A percentile compares a stretch with the other conserved stretches of the same genome.
These are phyloP conservation scores for Mortierella sp. DNA, from an alignment of 371 early-diverging fungal genomes.

Conservation along the genomic window DNA sequence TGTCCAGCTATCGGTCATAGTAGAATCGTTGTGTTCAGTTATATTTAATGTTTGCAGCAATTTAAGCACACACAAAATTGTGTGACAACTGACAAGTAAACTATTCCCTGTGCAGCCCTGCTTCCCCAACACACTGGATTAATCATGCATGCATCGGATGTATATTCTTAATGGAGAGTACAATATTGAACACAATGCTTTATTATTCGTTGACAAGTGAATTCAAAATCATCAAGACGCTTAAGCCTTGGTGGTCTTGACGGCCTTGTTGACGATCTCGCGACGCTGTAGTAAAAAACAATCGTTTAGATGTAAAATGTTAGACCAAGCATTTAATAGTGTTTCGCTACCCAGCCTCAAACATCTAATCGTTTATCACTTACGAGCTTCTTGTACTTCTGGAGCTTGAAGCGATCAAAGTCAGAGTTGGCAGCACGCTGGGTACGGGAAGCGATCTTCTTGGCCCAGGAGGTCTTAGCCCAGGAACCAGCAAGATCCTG, in stretches of 20 bases:
- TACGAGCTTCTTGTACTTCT: constrained; percentile 86
- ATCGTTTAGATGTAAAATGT: too few relatives aligned
- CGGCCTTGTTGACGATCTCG: constrained; percentile 57
- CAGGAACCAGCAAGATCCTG: constrained; percentile 83
- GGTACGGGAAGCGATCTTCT: constrained; percentile 89
- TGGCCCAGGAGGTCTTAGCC: constrained; percentile 92
- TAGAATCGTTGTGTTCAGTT: too few relatives aligned
- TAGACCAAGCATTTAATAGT: not conserved
- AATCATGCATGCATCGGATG: not conserved
- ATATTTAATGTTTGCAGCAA: too few relatives aligned
- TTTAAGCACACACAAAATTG: too few relatives aligned
- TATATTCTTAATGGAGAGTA: not conserved
- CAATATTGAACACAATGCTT: constrained; percentile 34
- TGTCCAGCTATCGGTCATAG: too few relatives aligned
- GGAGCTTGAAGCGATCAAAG: constrained; percentile 98
- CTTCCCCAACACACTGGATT: not conserved
- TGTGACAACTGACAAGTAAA: too few relatives aligned
- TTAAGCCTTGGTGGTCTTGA: constrained; percentile 57
- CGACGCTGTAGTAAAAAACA: constrained; percentile 47
- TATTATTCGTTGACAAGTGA: constrained; percentile 16
- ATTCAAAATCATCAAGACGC: constrained; percentile 25
- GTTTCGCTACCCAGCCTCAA: too few relatives aligned
- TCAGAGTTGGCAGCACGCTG: constrained; percentile 87
- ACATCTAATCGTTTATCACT: constrained; percentile 18
- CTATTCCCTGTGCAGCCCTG: too few relatives aligned